A percentile compares a stretch with the other conserved stretches of the same genome.
These are phyloP conservation scores for Chaetothyriales sp. DNA, from an alignment of 2,329 filamentous ascomycete species.

Conservation along the genomic window DNA sequence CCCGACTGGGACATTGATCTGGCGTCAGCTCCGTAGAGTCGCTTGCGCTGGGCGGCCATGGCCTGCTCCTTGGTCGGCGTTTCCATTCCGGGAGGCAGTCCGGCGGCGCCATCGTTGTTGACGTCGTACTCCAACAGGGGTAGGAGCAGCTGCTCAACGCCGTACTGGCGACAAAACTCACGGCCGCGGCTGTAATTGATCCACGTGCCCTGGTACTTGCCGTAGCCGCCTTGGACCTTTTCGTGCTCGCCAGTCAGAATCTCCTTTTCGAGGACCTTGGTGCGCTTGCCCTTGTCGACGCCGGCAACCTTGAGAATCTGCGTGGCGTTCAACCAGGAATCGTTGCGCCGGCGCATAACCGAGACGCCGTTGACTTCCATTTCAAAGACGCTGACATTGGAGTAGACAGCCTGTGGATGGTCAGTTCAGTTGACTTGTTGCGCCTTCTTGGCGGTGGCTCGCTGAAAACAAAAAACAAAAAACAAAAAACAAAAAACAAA, in stretches of 20 bases:
- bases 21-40: slow-evolving; percentile 72
- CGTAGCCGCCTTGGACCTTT: slow-evolving; percentile 96
- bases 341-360: slow-evolving; percentile 88
- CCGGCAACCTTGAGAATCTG: slow-evolving; percentile 95
- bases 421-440: too few species aligned
- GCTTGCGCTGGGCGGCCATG: slow-evolving; percentile 88
- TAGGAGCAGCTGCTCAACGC: slow-evolving; percentile 36
- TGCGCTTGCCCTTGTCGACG: slow-evolving; percentile 92
- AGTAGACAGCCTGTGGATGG: slow-evolving; percentile 63
- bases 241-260: slow-evolving; percentile 94
- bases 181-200: slow-evolving; percentile 85
- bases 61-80: slow-evolving; percentile 98
- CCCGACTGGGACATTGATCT: slow-evolving; percentile 48
- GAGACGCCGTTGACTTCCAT: slow-evolving; percentile 91
- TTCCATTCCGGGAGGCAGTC: slow-evolving; percentile 62
- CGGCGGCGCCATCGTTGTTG: slow-evolving; percentile 40
- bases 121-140: slow-evolving; percentile 39
- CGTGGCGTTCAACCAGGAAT: slow-evolving; percentile 97
- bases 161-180: slow-evolving; percentile 72
- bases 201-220: slow-evolving; percentile 99
- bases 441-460: too few species aligned
- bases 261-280: slow-evolving; percentile 86
- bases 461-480: too few species aligned
- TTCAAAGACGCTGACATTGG: slow-evolving; percentile 91
- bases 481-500: too few species aligned